Conservation (phyloP, 2,329 filamentous ascomycete genomes). For the Ophiostoma novo-ulmi region DNA sequence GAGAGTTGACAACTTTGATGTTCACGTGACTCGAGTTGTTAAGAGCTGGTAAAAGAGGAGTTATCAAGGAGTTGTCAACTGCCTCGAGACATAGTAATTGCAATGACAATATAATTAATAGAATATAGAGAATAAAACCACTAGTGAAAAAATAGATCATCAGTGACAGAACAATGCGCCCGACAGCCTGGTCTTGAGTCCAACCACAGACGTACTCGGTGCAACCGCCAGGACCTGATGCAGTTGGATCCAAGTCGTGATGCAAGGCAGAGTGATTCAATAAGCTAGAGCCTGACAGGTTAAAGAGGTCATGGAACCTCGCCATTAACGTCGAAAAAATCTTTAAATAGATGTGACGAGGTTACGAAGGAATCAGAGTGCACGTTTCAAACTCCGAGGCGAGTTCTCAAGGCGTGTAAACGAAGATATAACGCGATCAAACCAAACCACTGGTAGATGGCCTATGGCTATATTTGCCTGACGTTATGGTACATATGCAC, state of each 20-base stretch:
- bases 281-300: background rate
- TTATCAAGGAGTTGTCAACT: constrained; percentile 10
- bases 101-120: background rate
- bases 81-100: background rate
- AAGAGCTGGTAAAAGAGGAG: background rate
- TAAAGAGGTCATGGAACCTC: background rate
- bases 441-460: background rate
- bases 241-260: background rate
- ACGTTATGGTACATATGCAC: background rate
- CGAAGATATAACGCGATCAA: background rate
- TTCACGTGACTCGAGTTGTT: background rate
- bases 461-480: too few species aligned
- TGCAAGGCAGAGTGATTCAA: background rate
- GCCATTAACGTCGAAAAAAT: background rate
- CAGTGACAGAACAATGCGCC: background rate
- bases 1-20: background rate
- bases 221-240: background rate
- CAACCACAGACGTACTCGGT: background rate
- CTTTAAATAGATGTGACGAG: constrained; percentile 9
- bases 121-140: background rate
- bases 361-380: background rate
- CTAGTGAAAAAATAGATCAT: background rate
- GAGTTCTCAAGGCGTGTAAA: background rate
- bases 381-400: background rate
- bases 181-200: background rate